phyloP scores from a whole-genome alignment of 352 stramenopile genomes.

The Phytophthora sansomeana region DNA sequence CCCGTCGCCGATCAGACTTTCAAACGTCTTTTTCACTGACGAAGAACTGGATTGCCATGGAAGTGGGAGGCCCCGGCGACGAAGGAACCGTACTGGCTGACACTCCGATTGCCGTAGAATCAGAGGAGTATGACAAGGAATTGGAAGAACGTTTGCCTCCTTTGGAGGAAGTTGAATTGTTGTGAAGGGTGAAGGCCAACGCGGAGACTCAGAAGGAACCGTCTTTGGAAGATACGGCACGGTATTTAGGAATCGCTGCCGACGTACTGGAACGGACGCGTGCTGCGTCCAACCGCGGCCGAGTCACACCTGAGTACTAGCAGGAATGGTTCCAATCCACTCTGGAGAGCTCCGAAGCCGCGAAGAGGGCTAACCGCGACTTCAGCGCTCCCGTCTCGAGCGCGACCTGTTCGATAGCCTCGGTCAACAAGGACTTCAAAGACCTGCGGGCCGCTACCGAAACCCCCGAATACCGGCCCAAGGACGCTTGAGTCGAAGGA shows the following conservation, averaged over 20 bases:
- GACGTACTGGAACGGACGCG: slow-evolving; percentile 1
- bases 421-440: too few species aligned
- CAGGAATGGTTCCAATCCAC: too few species aligned
- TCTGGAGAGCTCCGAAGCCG: not conserved
- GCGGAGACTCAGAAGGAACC: not conserved
- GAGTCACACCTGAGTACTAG: not conserved
- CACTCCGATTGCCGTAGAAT: not conserved
- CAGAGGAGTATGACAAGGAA: slow-evolving; percentile 17
- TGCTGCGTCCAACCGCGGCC: not conserved
- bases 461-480: too few species aligned
- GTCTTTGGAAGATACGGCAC: not conserved
- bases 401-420: not conserved
- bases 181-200: not conserved
- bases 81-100: not conserved
- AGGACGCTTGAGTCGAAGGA: too few species aligned
- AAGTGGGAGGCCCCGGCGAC: not conserved
- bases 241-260: not conserved
- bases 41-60: not conserved
- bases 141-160: slow-evolving; percentile 7
- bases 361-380: slow-evolving; percentile 4
- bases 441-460: too few species aligned
- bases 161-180: slow-evolving; percentile 9
- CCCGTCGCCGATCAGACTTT: too few species aligned
- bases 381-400: not conserved
- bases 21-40: slow-evolving; percentile 1